phyloP scores from a whole-genome alignment of 1,139 yeast species.

The Magnusiomyces ingens region DNA sequence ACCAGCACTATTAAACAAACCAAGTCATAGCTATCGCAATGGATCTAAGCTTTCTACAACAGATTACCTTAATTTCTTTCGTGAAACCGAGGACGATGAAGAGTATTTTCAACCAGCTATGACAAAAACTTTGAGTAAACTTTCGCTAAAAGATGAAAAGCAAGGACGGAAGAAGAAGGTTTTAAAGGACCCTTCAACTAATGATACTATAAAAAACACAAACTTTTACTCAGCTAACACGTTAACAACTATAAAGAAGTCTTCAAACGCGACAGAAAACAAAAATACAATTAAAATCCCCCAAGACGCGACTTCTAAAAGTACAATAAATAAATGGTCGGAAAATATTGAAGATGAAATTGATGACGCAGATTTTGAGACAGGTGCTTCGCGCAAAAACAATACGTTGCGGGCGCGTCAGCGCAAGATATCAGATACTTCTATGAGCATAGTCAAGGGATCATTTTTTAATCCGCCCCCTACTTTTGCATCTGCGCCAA shows the following conservation, averaged over 20 bases:
- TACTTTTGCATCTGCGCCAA: not conserved
- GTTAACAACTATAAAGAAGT: too few relatives aligned
- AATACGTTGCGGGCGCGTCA: slow-evolving; percentile 6
- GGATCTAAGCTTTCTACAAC: slow-evolving; percentile 8
- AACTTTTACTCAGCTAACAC: too few relatives aligned
- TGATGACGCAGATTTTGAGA: not conserved
- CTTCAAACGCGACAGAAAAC: not conserved
- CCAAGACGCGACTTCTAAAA: not conserved
- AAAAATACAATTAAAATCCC: not conserved
- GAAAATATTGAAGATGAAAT: not conserved
- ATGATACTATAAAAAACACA: too few relatives aligned
- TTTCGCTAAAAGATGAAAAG: not conserved
- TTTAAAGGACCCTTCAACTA: not conserved
- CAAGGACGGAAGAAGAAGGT: not conserved
- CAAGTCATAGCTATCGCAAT: not conserved
- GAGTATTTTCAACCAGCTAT: slow-evolving; percentile 1
- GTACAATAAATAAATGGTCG: not conserved
- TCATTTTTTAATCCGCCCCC: slow-evolving; percentile 15
- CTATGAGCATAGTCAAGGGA: slow-evolving; percentile 13
- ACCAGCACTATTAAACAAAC: too few relatives aligned
- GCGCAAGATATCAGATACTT: slow-evolving; percentile 1
- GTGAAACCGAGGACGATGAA: slow-evolving; percentile 13
- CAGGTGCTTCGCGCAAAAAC: not conserved
- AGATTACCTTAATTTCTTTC: slow-evolving; percentile 10
- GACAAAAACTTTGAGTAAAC: not conserved